A percentile compares a stretch with the other conserved stretches of the same genome.
Conservation (phyloP, 306 rosid species). For the Trifolium fragiferum region DNA sequence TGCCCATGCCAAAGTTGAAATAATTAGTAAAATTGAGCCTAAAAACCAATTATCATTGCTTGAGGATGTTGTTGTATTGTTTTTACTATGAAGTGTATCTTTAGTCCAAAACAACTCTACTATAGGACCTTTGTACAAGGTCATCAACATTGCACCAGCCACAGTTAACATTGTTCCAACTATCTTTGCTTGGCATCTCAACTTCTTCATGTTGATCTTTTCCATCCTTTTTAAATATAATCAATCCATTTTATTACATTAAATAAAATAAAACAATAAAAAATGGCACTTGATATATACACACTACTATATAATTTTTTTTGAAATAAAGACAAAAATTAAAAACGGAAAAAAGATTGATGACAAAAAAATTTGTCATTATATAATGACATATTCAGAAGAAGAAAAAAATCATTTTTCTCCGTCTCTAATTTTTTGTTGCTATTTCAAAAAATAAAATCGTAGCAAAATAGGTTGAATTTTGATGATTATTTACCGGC, state of each 20-base stretch:
- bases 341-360: too few relatives aligned
- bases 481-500: constrained; percentile 50
- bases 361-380: too few relatives aligned
- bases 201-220: constrained; percentile 66
- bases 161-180: constrained; percentile 80
- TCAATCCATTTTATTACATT: constrained; percentile 7
- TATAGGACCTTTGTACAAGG: constrained; percentile 78
- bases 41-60: constrained; percentile 62
- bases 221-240: constrained; percentile 70
- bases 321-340: too few relatives aligned
- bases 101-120: constrained; percentile 70
- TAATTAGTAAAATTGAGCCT: constrained; percentile 75
- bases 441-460: too few relatives aligned
- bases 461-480: neutral
- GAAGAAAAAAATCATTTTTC: too few relatives aligned
- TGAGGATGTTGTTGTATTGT: constrained; percentile 32
- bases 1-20: constrained; percentile 89
- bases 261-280: neutral
- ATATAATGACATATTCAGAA: too few relatives aligned
- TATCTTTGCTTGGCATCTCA: constrained; percentile 82
- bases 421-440: too few relatives aligned
- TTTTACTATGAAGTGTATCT: constrained; percentile 39
- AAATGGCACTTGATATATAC: too few relatives aligned
- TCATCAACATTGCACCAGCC: constrained; percentile 90
- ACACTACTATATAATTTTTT: too few relatives aligned